Conservation (phyloP, 345 rosid genomes). For the Abelmoschus esculentus region DNA sequence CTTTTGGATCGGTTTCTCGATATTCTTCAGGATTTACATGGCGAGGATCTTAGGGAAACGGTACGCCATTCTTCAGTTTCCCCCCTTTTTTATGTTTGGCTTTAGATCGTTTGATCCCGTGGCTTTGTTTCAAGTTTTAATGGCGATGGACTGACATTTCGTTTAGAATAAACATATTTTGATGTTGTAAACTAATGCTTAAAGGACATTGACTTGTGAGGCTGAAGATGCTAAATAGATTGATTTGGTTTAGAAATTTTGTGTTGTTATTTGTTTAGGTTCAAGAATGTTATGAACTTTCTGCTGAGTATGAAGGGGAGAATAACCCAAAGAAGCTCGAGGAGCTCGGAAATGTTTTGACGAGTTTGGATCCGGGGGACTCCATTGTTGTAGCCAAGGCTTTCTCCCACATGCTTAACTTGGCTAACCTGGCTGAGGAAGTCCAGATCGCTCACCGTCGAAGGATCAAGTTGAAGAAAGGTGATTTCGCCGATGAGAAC, state of each 20-base stretch:
- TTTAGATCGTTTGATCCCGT: background rate
- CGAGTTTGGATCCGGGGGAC: slow-evolving; percentile 93
- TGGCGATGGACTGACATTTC: no score
- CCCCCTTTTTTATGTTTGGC: background rate
- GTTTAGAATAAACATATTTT: no score
- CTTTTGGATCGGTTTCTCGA: slow-evolving; percentile 97
- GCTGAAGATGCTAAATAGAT: no score
- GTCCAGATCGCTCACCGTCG: slow-evolving; percentile 89
- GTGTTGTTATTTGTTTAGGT: slow-evolving; percentile 35
- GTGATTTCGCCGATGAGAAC: slow-evolving; percentile 84
- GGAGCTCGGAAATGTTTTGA: slow-evolving; percentile 77
- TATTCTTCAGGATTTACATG: slow-evolving; percentile 90
- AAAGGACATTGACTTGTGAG: no score
- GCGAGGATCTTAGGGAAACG: slow-evolving; percentile 92
- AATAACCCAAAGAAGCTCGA: slow-evolving; percentile 67
- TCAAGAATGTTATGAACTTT: slow-evolving; percentile 90
- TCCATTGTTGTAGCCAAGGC: slow-evolving; percentile 87
- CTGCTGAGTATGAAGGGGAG: slow-evolving; percentile 91
- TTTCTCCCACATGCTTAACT: slow-evolving; percentile 92
- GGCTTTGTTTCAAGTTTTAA: background rate
- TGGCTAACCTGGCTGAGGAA: slow-evolving; percentile 97
- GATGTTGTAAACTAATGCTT: no score
- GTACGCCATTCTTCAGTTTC: slow-evolving; percentile 23
- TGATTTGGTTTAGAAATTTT: no score
- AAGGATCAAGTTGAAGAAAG: slow-evolving; percentile 71